These are phyloP conservation scores for Nigrograna mackinnonii DNA, from an alignment of 2,329 filamentous ascomycete species.

Conservation along the genomic window DNA sequence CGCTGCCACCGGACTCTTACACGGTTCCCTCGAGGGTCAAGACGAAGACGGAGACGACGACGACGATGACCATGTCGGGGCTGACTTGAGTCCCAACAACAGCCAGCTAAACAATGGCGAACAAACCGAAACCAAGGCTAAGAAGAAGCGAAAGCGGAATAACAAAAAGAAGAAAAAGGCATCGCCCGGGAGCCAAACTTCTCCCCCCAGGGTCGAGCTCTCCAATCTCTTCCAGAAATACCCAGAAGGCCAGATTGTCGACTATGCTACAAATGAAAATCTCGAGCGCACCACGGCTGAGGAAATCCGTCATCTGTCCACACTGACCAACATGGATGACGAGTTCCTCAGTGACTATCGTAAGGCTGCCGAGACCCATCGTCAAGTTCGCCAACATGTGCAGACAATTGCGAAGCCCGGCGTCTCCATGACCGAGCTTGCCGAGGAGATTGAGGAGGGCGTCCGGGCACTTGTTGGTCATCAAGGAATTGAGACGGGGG, in stretches of 20 bases:
- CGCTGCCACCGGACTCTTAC: slow-evolving; percentile 38
- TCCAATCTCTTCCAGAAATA: slow-evolving; percentile 74
- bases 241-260: slow-evolving; percentile 74
- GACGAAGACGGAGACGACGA: slow-evolving; percentile 54
- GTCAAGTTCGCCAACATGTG: slow-evolving; percentile 81
- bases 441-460: slow-evolving; percentile 79
- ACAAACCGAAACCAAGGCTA: slow-evolving; percentile 54
- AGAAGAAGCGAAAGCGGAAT: slow-evolving; percentile 70
- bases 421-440: slow-evolving; percentile 75
- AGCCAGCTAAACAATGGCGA: slow-evolving; percentile 19
- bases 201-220: slow-evolving; percentile 72
- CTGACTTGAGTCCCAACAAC: slow-evolving; percentile 26
- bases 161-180: slow-evolving; percentile 73
- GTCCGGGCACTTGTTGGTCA: slow-evolving; percentile 77
- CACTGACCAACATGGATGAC: slow-evolving; percentile 70
- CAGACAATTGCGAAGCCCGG: slow-evolving; percentile 79
- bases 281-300: slow-evolving; percentile 76
- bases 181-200: slow-evolving; percentile 61
- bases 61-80: slow-evolving; percentile 47
- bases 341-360: slow-evolving; percentile 80
- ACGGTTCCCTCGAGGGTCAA: slow-evolving; percentile 44
- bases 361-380: slow-evolving; percentile 82
- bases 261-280: slow-evolving; percentile 73
- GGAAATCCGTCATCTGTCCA: slow-evolving; percentile 73
- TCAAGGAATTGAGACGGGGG: slow-evolving; percentile 73